phyloP scores from a whole-genome alignment of 352 stramenopile genomes.

The Phytophthora hybrid region DNA sequence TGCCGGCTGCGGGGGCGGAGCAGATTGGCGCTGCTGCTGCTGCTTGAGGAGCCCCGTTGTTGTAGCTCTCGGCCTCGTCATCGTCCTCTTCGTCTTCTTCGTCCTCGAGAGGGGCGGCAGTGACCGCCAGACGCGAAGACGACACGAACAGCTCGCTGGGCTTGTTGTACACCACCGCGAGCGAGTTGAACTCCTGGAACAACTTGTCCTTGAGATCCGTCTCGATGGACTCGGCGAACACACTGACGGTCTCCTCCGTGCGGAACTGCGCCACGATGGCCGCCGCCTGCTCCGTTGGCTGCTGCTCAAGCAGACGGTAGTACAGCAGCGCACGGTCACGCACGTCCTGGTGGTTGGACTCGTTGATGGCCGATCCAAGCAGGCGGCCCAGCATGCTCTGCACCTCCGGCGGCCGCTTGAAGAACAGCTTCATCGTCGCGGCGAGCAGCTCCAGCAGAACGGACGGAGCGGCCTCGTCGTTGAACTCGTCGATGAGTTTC shows the following conservation, averaged over 20 bases:
- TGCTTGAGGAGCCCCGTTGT: slow-evolving; percentile 35
- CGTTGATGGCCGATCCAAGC: slow-evolving; percentile 94
- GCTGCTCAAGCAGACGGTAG: slow-evolving; percentile 95
- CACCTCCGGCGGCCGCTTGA: slow-evolving; percentile 97
- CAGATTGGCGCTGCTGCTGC: slow-evolving; percentile 58
- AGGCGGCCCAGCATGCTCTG: slow-evolving; percentile 97
- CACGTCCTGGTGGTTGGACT: slow-evolving; percentile 95
- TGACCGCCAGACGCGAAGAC: slow-evolving; percentile 62
- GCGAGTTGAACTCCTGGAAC: slow-evolving; percentile 98
- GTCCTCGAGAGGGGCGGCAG: slow-evolving; percentile 45
- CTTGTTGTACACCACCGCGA: slow-evolving; percentile 98
- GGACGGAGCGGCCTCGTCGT: slow-evolving; percentile 84
- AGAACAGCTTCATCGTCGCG: slow-evolving; percentile 98
- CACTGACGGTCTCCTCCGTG: slow-evolving; percentile 81
- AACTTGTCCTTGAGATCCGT: slow-evolving; percentile 89
- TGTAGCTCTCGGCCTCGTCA: slow-evolving; percentile 47
- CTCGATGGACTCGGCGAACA: slow-evolving; percentile 87
- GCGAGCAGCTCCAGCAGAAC: slow-evolving; percentile 96
- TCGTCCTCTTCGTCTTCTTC: slow-evolving; percentile 64
- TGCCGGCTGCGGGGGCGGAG: slow-evolving; percentile 28
- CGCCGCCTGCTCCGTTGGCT: slow-evolving; percentile 92
- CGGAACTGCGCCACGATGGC: slow-evolving; percentile 88
- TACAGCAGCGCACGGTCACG: slow-evolving; percentile 98
- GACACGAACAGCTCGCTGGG: slow-evolving; percentile 96
- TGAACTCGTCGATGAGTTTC: slow-evolving; percentile 95